Percentiles rank a stretch among this genome's conserved stretches.
Conservation (phyloP, 768 basidiomycete genomes). For the Polyporus arcularius region DNA sequence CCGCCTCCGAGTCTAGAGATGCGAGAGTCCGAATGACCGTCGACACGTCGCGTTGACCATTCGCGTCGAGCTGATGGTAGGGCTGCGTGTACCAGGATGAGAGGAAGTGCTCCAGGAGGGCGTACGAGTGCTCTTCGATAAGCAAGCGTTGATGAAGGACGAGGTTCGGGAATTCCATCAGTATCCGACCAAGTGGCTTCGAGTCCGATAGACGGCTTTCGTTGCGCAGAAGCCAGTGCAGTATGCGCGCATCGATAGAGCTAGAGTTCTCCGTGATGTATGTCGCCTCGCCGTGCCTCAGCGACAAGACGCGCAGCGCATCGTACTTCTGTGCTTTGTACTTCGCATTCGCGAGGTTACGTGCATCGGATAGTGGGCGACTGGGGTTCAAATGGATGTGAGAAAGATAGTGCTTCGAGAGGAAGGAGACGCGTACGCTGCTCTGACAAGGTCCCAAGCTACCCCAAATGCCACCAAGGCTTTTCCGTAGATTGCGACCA, state of each 20-base stretch:
- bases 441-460: not conserved
- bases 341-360: not conserved
- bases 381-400: too few relatives aligned
- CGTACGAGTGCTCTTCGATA: not conserved
- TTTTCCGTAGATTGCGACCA: not conserved
- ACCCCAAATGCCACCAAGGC: not conserved
- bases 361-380: too few relatives aligned
- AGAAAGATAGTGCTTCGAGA: too few relatives aligned
- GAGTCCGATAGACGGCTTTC: not conserved
- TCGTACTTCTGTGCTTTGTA: not conserved
- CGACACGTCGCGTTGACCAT: not conserved
- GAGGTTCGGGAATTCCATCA: not conserved
- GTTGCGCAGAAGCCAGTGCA: conserved; percentile 2
- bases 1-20: not conserved
- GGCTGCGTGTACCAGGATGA: not conserved
- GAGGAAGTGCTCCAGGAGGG: not conserved
- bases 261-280: not conserved
- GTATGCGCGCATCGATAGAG: not conserved
- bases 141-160: not conserved
- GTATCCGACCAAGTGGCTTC: not conserved
- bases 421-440: not conserved
- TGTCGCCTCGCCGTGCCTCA: conserved; percentile 1
- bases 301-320: not conserved
- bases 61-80: not conserved
- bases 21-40: not conserved